phyloP scores from a whole-genome alignment of 768 basidiomycete species.

The Rhodotorula taiwanensis region DNA sequence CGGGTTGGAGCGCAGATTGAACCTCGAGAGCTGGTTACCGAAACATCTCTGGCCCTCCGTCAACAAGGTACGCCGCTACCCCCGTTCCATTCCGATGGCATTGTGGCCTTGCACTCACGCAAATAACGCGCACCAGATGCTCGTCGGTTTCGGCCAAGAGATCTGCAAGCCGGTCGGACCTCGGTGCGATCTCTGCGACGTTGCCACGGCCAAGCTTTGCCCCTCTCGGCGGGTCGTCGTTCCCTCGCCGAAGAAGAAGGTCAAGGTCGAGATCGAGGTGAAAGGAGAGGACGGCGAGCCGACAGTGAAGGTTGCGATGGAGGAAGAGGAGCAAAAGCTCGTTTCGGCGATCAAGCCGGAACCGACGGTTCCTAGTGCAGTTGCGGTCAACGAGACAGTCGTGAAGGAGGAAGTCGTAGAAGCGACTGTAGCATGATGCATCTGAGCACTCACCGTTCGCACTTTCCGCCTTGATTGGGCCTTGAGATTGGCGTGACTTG shows the following conservation, averaged over 20 bases:
- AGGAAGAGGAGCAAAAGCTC: neutral
- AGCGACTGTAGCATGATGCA: no score
- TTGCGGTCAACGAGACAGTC: no score
- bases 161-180: conserved; percentile 39
- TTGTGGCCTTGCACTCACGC: no score
- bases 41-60: conserved; percentile 35
- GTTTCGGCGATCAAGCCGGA: neutral
- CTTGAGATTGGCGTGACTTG: no score
- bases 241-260: conserved; percentile 1
- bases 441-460: no score
- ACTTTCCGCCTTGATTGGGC: no score
- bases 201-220: conserved; percentile 16
- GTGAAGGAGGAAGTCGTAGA: no score
- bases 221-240: conserved; percentile 19
- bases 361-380: no score
- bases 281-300: neutral
- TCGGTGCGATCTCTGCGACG: conserved; percentile 25
- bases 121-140: neutral
- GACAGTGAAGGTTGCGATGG: neutral
- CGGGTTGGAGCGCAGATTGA: conserved; percentile 17
- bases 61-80: conserved; percentile 38
- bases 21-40: conserved; percentile 40
- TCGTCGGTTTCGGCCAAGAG: conserved; percentile 41
- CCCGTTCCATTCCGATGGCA: no score
- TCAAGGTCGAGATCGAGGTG: conserved; percentile 6